Evolutionary conservation across 805 yeast genomes (phyloP).

Genomic region (Candida coleopterorum): DNA sequence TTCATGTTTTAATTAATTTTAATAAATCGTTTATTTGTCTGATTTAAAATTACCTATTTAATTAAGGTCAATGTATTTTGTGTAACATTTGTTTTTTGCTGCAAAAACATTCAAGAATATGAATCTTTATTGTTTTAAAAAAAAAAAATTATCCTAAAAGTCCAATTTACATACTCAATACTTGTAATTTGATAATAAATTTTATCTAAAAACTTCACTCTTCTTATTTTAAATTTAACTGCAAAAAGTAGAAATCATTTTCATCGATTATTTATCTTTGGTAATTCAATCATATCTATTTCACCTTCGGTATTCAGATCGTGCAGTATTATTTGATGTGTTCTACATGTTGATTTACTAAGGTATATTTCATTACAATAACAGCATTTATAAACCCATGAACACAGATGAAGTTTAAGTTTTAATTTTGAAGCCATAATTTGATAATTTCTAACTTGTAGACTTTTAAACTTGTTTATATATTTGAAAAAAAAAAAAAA

Average conservation of each 20-base stretch:
- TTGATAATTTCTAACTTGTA: too few species aligned
- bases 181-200: neutral
- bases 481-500: too few species aligned
- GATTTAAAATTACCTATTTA: constrained; percentile 1
- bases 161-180: too few species aligned
- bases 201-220: too few species aligned
- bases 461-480: too few species aligned
- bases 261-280: neutral
- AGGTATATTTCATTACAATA: constrained; percentile 5
- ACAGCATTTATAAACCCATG: constrained; percentile 5
- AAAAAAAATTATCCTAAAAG: too few species aligned
- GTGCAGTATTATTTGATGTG: constrained; percentile 3
- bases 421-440: neutral
- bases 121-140: too few species aligned
- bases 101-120: too few species aligned
- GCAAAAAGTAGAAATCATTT: too few species aligned
- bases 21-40: neutral
- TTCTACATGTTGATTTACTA: constrained; percentile 1
- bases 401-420: neutral
- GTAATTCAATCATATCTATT: constrained; percentile 5
- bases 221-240: neutral
- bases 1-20: too few species aligned
- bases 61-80: neutral
- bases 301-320: neutral
- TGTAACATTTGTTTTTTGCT: too few species aligned